Base-by-base conservation (phyloP, 768 basidiomycete species). In the Kwoniella bestiolae region DNA sequence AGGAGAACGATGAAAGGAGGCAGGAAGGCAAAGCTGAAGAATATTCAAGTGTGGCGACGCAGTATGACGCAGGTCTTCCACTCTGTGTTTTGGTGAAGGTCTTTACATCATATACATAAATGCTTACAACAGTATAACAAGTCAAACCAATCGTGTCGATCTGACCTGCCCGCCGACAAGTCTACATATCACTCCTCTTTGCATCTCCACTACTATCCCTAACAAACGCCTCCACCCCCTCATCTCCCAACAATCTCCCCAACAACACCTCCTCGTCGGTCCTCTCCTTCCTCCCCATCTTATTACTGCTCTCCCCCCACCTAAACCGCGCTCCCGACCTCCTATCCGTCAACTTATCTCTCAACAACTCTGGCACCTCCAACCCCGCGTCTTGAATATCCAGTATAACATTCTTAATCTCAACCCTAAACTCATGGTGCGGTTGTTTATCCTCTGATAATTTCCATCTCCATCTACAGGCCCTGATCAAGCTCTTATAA, bases 401-500 rank as follows among this genome's bases (percentile, higher is more conserved):
- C 25, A 23, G 2, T 4, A 59, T 41, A 8, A 66, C n/a, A n/a
- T 25, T 41, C 6, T 38, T 34, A 16, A 66, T 25, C 21, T 65
- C 63, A 21, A 0, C 14, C 23, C 16, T 56, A 29, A 56, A 56
- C 12, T 28, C 52, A 12, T n/a, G 18, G 25, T 31, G 44, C 18
- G 29, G 21, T 29, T 26, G 50, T 21, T 53, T 57, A 25, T 62
- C 44, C 18, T 56, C 60, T 12, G 35, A 28, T 25, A 67, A 60
- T n/a, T 57, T 50, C 66, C 66, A 67, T 32, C 66, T 18, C 26
- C 26, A 34, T 47, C 47, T 51, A 62, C 66, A 67, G n/a, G 60
- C 66, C 23, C 25, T 25, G 12, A 62, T 31, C 26, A 60, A 47
- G 2, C 35, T 28, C 9, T 60, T 18, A 38, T 55, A 66, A 34